Base-by-base conservation (phyloP, 768 basidiomycete genomes). In the Mycena leptocephala region DNA sequence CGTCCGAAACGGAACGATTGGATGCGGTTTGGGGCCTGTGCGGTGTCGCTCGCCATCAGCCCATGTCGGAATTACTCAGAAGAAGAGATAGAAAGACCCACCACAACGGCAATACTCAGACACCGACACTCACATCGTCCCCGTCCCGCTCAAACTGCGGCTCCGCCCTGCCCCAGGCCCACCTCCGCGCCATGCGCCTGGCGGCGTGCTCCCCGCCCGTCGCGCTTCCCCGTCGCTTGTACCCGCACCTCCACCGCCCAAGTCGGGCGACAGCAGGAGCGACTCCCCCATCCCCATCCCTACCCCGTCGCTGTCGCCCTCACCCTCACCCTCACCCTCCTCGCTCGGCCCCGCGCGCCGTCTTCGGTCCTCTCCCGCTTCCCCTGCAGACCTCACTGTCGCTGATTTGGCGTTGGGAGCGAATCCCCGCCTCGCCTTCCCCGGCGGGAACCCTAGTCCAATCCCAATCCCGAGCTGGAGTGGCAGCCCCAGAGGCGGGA, bases 171-270 rank as follows among this genome's bases (percentile, higher is more conserved):
- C 68, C 37, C 48, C 68, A 8, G 59, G 14, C 24, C 62, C 63
- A 18, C 39, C 61, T 7, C 74, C 74, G 56, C 74, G 74, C 74
- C 74, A 75, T 62, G 74, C 75, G 0, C 46, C 75, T 6, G 69
- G 75, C 64, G 75, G 75, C 56, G 58, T 70, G 69, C 75, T 76
- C 69, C 64, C 75, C 56, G 75, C 26, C 53, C 69, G 24, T 20
- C 75, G n/a, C 43, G 20, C 75, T 28, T 30, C 28, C 13, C 30
- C 26, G 1, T 22, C 55, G 24, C n/a, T 22, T n/a, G 18, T 22
- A 0, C 14, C 18, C 14, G 9, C 30, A 5, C 16, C 55, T 14
- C n/a, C 30, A 1, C 10, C 24, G 33, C 39, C 6, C 2, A 9
- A 11, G 28, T 48, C 56, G 0, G 62, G 70, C 61, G 70, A 37